phyloP scores from a whole-genome alignment of 306 rosid species.

The Cicer bijugum region DNA sequence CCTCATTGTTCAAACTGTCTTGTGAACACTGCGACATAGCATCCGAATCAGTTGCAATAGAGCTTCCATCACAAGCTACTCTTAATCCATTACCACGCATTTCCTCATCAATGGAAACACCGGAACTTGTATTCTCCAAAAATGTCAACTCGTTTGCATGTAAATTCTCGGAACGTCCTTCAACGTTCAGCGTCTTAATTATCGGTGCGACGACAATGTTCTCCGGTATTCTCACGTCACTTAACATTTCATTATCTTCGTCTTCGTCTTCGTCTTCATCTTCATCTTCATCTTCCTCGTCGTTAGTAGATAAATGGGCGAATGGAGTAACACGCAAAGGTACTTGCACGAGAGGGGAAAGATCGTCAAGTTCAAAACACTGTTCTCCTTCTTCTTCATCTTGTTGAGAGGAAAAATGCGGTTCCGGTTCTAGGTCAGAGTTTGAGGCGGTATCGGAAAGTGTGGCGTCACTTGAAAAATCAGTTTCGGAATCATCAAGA shows the following conservation, averaged over 20 bases:
- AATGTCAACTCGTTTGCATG: slow-evolving; percentile 9
- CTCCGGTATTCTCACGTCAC: slow-evolving; percentile 38
- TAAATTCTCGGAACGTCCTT: slow-evolving; percentile 6
- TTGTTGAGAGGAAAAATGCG: slow-evolving; percentile 13
- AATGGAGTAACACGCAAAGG: slow-evolving; percentile 55
- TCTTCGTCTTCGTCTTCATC: not conserved
- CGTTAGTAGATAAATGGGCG: slow-evolving; percentile 63
- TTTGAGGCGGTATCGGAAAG: slow-evolving; percentile 45
- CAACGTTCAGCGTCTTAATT: slow-evolving; percentile 40
- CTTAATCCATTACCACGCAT: slow-evolving; percentile 29
- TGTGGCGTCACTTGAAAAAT: slow-evolving; percentile 41
- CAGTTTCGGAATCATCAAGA: slow-evolving; percentile 50
- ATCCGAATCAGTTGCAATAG: slow-evolving; percentile 24
- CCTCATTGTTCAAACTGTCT: slow-evolving; percentile 22
- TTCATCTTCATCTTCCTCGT: slow-evolving; percentile 39
- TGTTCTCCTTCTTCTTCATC: slow-evolving; percentile 39
- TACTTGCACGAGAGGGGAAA: slow-evolving; percentile 16
- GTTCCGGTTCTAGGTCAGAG: slow-evolving; percentile 40
- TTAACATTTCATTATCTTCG: not conserved
- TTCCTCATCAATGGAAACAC: slow-evolving; percentile 39
- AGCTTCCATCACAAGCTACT: slow-evolving; percentile 31
- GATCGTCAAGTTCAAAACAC: slow-evolving; percentile 20
- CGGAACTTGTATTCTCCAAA: not conserved
- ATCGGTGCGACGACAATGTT: slow-evolving; percentile 40
- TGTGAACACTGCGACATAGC: slow-evolving; percentile 21